A percentile compares a stretch with the other conserved stretches of the same genome.
phyloP scores from a whole-genome alignment of 805 yeast genomes.

The Saccharomycopsis sp. region DNA sequence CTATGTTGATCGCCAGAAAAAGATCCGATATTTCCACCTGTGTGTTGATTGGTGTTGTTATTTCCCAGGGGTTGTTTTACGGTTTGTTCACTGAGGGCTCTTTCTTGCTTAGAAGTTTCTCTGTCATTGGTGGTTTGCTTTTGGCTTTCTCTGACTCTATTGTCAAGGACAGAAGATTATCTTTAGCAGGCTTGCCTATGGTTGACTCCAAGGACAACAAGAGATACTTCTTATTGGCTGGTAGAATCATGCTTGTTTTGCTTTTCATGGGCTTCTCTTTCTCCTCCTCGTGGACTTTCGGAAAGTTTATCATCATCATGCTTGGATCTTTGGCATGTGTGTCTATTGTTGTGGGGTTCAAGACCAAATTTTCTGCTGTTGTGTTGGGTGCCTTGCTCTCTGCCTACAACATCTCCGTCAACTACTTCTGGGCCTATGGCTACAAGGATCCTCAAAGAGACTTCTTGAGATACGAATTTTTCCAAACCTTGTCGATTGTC shows the following conservation, averaged over 20 bases:
- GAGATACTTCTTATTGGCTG: slow-evolving; percentile 78
- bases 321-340: slow-evolving; percentile 64
- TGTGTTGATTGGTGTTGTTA: slow-evolving; percentile 60
- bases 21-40: slow-evolving; percentile 64
- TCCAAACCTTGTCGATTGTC: slow-evolving; percentile 89
- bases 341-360: slow-evolving; percentile 85
- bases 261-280: slow-evolving; percentile 81
- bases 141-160: slow-evolving; percentile 83
- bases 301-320: slow-evolving; percentile 51
- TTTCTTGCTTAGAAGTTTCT: slow-evolving; percentile 79
- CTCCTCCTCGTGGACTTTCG: slow-evolving; percentile 62
- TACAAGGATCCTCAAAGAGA: slow-evolving; percentile 74
- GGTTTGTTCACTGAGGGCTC: slow-evolving; percentile 77
- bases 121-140: slow-evolving; percentile 87
- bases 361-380: slow-evolving; percentile 82
- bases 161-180: slow-evolving; percentile 62
- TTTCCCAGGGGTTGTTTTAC: slow-evolving; percentile 80
- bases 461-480: slow-evolving; percentile 83
- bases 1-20: slow-evolving; percentile 62
- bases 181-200: slow-evolving; percentile 73
- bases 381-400: slow-evolving; percentile 60
- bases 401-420: slow-evolving; percentile 68
- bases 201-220: slow-evolving; percentile 64
- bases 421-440: slow-evolving; percentile 83
- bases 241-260: slow-evolving; percentile 77